A percentile compares a stretch with the other conserved stretches of the same genome.
phyloP scores from a whole-genome alignment of 192 early-diverging fungal genomes.

The Coemansia sp. region DNA sequence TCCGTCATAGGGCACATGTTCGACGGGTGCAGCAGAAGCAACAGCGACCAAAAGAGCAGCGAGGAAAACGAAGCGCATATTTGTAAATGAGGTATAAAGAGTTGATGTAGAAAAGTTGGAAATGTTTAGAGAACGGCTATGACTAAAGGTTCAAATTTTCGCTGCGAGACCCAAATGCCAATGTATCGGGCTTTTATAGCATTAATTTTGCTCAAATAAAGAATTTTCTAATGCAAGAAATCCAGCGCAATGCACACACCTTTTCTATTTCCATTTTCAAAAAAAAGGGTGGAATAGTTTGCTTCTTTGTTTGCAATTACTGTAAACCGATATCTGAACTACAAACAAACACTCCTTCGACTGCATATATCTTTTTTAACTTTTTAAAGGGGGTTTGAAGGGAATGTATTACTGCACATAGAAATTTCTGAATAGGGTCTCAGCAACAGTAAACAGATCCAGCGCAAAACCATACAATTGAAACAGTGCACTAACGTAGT shows the following conservation, averaged over 20 bases:
- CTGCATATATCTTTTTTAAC: background rate
- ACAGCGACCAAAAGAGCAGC: constrained; percentile 29
- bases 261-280: no score
- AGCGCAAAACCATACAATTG: no score
- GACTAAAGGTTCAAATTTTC: no score
- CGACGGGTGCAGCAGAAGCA: constrained; percentile 30
- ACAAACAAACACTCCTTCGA: background rate
- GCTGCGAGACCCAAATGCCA: no score
- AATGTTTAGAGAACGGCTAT: no score
- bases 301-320: background rate
- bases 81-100: background rate
- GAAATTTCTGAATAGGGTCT: background rate
- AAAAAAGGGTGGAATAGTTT: background rate
- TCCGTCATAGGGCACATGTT: no score
- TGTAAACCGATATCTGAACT: background rate
- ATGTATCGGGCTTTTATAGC: no score
- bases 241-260: no score
- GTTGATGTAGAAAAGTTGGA: background rate
- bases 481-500: no score
- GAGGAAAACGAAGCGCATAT: constrained; percentile 40
- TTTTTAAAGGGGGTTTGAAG: background rate
- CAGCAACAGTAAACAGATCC: no score
- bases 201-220: no score
- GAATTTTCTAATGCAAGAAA: no score
- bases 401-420: background rate